These are phyloP conservation scores for Colletotrichum limetticola DNA, from an alignment of 2,329 filamentous ascomycete genomes.

Conservation along the genomic window DNA sequence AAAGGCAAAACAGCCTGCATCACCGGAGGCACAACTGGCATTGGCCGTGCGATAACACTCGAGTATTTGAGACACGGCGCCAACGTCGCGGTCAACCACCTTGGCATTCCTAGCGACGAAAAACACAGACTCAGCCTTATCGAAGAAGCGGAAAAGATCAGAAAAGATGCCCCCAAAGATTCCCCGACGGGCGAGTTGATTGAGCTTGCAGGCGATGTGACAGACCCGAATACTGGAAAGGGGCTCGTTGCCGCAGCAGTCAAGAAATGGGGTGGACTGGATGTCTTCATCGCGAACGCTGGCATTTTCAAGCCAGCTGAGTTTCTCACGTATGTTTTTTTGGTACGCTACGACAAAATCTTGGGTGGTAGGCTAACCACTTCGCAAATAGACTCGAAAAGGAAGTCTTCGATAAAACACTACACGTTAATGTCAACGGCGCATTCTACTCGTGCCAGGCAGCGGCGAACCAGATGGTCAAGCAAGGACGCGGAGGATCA, in stretches of 20 bases:
- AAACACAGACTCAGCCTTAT: slow-evolving; percentile 44
- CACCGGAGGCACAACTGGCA: slow-evolving; percentile 74
- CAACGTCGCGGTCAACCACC: slow-evolving; percentile 71
- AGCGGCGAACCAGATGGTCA: slow-evolving; percentile 62
- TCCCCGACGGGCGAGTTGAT: slow-evolving; percentile 61
- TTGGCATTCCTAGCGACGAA: slow-evolving; percentile 52
- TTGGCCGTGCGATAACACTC: slow-evolving; percentile 75
- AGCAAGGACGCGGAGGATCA: slow-evolving; percentile 62
- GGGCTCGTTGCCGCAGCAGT: slow-evolving; percentile 48
- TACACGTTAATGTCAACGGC: slow-evolving; percentile 76
- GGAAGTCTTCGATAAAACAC: slow-evolving; percentile 67
- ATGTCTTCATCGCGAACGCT: slow-evolving; percentile 49
- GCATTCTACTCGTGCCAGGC: slow-evolving; percentile 79
- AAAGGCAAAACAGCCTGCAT: slow-evolving; percentile 71
- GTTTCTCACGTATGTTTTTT: slow-evolving; percentile 20
- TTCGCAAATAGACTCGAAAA: slow-evolving; percentile 60
- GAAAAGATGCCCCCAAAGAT: slow-evolving; percentile 32
- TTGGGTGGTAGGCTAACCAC: neutral
- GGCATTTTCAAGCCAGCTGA: slow-evolving; percentile 26
- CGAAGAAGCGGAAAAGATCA: slow-evolving; percentile 48
- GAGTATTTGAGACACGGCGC: slow-evolving; percentile 73
- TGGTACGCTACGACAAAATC: neutral
- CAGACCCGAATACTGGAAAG: slow-evolving; percentile 69
- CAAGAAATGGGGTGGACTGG: slow-evolving; percentile 56
- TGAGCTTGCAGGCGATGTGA: slow-evolving; percentile 72